Evolutionary conservation across 352 stramenopile genomes (phyloP).

Genomic region (Pythium aristosporum): DNA sequence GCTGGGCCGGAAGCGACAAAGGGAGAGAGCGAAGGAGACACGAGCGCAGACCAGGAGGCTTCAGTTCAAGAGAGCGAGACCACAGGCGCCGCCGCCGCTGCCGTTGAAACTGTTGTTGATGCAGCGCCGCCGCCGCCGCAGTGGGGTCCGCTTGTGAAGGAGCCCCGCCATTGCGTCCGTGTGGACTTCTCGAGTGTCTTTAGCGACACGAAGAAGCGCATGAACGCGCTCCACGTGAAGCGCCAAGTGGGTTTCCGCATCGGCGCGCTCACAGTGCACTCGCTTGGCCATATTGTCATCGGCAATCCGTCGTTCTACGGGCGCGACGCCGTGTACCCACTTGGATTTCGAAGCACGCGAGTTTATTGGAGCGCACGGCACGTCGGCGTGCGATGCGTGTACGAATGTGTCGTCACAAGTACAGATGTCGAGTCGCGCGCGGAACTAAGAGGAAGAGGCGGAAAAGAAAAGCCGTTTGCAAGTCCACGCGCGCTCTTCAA

Average conservation of each 20-base stretch:
- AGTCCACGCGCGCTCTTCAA: slow-evolving; percentile 60
- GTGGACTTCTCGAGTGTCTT: slow-evolving; percentile 29
- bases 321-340: slow-evolving; percentile 82
- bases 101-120: neutral
- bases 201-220: slow-evolving; percentile 66
- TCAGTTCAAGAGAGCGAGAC: neutral
- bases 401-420: slow-evolving; percentile 89
- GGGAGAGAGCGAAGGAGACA: neutral
- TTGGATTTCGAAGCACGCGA: slow-evolving; percentile 88
- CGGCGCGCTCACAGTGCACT: slow-evolving; percentile 79
- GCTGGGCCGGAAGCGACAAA: neutral
- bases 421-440: slow-evolving; percentile 60
- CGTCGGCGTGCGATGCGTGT: slow-evolving; percentile 76
- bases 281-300: slow-evolving; percentile 76
- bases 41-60: neutral
- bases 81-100: slow-evolving; percentile 7
- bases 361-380: slow-evolving; percentile 90
- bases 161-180: slow-evolving; percentile 21
- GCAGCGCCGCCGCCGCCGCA: slow-evolving; percentile 1
- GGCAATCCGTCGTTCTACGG: slow-evolving; percentile 86
- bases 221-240: slow-evolving; percentile 42
- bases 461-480: slow-evolving; percentile 11
- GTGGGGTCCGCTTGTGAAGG: slow-evolving; percentile 20
- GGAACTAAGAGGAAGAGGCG: slow-evolving; percentile 26
- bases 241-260: slow-evolving; percentile 65